Evolutionary conservation across 2,329 filamentous ascomycete genomes (phyloP).

Genomic region (Aspergillus caelatus): DNA sequence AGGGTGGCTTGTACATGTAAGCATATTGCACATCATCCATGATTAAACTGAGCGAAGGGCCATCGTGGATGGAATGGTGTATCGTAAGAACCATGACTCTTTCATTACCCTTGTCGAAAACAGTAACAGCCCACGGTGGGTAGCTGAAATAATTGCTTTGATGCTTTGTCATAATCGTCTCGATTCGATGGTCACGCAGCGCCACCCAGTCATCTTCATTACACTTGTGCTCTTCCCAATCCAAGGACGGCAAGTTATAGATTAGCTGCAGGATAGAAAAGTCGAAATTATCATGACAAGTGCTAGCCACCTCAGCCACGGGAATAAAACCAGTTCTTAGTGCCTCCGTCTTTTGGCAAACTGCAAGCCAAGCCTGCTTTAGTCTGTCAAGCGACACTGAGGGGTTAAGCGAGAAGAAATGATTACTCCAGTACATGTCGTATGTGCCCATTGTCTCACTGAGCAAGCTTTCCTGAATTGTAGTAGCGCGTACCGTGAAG

Average conservation of each 20-base stretch:
- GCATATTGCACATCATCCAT: constrained; percentile 28
- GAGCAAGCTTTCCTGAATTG: constrained; percentile 43
- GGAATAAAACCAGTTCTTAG: constrained; percentile 43
- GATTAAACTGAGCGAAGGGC: constrained; percentile 33
- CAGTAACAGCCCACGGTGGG: constrained; percentile 43
- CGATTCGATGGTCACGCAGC: constrained; percentile 22
- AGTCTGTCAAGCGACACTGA: constrained; percentile 32
- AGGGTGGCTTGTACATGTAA: constrained; percentile 25
- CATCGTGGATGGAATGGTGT: constrained; percentile 39
- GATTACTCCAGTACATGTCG: constrained; percentile 45
- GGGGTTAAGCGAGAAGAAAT: constrained; percentile 36
- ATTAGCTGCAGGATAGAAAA: constrained; percentile 35
- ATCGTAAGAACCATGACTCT: constrained; percentile 40
- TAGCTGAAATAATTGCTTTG: constrained; percentile 32
- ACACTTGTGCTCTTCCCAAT: constrained; percentile 28
- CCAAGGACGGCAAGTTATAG: constrained; percentile 26
- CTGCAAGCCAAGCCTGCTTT: constrained; percentile 36
- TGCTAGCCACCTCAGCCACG: constrained; percentile 24
- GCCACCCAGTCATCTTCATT: constrained; percentile 17
- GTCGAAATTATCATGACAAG: constrained; percentile 8
- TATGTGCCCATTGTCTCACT: constrained; percentile 43
- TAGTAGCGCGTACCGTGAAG: constrained; percentile 32
- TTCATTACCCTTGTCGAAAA: constrained; percentile 29
- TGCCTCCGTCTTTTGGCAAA: constrained; percentile 35
- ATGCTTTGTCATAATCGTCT: constrained; percentile 26